Percentiles rank a stretch among this genome's conserved stretches.
phyloP scores from a whole-genome alignment of 768 basidiomycete species.

The Gymnopilus junonius region DNA sequence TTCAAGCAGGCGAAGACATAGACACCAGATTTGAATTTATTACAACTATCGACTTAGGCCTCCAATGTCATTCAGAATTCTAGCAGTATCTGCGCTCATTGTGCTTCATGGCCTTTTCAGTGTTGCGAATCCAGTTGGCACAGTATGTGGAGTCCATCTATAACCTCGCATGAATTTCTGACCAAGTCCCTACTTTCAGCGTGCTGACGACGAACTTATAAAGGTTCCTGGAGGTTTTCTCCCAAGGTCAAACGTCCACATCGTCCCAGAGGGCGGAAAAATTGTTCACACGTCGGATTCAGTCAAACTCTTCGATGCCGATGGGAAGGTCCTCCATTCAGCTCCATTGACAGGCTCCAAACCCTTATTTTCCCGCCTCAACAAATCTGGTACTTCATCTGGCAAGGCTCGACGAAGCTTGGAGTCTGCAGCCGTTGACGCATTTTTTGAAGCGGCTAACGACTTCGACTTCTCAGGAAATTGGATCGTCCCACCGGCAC shows the following conservation, averaged over 20 bases:
- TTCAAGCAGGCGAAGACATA: neutral
- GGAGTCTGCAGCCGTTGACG: neutral
- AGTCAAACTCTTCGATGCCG: conserved; percentile 4
- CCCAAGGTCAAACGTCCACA: conserved; percentile 2
- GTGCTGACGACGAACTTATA: neutral
- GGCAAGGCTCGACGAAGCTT: neutral
- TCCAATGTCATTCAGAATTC: neutral
- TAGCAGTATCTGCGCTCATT: neutral
- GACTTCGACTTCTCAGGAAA: no score
- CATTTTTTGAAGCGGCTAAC: neutral
- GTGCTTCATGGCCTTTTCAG: neutral
- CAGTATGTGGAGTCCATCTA: neutral
- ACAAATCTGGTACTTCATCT: neutral
- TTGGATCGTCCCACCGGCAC: neutral
- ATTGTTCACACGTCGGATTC: neutral
- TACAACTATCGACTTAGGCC: neutral
- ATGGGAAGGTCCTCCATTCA: conserved; percentile 1
- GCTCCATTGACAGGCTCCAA: neutral
- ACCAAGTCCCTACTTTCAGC: neutral
- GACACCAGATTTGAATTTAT: neutral
- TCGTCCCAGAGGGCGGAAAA: conserved; percentile 3
- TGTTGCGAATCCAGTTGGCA: neutral
- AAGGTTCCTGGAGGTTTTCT: conserved; percentile 4
- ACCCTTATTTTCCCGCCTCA: neutral
- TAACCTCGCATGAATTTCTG: neutral